Conservation (phyloP, 345 rosid species). For the Trapa incisa region DNA sequence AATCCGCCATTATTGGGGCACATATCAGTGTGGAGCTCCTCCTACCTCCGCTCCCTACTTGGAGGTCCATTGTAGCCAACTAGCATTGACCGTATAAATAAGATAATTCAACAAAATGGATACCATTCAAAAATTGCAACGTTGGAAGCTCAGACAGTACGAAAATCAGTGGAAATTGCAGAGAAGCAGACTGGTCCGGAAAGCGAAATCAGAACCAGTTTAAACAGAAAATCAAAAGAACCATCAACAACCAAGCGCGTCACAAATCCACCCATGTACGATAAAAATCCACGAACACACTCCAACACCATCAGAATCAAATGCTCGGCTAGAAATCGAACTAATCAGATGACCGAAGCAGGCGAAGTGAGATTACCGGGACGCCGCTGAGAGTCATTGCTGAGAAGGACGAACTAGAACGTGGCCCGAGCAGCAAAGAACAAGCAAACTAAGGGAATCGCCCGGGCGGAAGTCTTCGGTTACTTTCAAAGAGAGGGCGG, state of each 20-base stretch:
- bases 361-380: neutral
- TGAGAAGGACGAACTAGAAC: neutral
- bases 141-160: neutral
- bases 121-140: neutral
- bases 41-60: constrained; percentile 20
- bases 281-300: neutral
- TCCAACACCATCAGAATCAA: neutral
- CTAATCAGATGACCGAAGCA: neutral
- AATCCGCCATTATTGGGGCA: constrained; percentile 40
- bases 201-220: neutral
- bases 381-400: neutral
- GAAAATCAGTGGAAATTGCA: neutral
- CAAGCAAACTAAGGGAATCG: neutral
- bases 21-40: constrained; percentile 37
- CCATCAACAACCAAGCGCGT: no score
- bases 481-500: neutral
- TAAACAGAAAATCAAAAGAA: neutral
- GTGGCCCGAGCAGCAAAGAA: neutral
- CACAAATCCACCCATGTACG: neutral
- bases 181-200: neutral
- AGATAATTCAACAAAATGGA: neutral
- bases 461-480: neutral
- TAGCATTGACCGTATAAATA: constrained; percentile 2
- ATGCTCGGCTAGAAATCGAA: neutral
- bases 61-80: constrained; percentile 30